Base-by-base conservation (phyloP, 106 monocot genomes). In the Dendrobium chrysotoxum region DNA sequence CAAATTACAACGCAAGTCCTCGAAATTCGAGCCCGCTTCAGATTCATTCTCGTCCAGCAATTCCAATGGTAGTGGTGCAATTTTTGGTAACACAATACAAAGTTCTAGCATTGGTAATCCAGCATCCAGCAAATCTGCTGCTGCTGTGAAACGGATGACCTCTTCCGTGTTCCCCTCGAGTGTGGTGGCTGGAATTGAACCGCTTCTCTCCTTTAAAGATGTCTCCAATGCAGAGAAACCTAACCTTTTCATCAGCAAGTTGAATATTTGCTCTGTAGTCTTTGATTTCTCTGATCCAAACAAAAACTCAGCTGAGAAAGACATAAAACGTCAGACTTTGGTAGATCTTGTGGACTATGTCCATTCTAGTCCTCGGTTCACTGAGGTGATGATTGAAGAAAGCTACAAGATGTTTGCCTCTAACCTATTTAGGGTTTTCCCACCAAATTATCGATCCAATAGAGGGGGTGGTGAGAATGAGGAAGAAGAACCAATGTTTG, bases 401-500 rank as follows among this genome's bases (percentile, higher is more conserved):
- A 67, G 65, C 65, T 85, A 82, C 40, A 82, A 76, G 40, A 82
- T 87, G 80, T 87, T 90, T 54, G 80, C 90, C 0, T 40, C 54
- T 11, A 87, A 90, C 75, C 66, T 90, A 44, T 90, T 90, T 72
- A 72, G 90, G 73, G 78, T 85, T 47, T 90, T 90, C 78, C 85
- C 90, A 45, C 87, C 90, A 25, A 82, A 83, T 18, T 68, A 39
- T 25, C 46, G 82, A n/a, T 75, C 79, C 7, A 79, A 55, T 13
- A 65, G 77, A 0, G 75, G 78, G 20, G 76, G 55, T 28, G 81
- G 80, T 4, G 87, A 90, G 68, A 78, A 67, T 7, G 90, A 90
- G 28, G 89, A 90, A 16, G 90, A 90, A 23, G 90, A 90, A 45
- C 87, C 87, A 2, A 72, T 85, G 41, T 90, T 90, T n/a, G 90